Base-by-base conservation (phyloP, 371 early-diverging fungal genomes). In the Batrachochytrium dendrobatidis region DNA sequence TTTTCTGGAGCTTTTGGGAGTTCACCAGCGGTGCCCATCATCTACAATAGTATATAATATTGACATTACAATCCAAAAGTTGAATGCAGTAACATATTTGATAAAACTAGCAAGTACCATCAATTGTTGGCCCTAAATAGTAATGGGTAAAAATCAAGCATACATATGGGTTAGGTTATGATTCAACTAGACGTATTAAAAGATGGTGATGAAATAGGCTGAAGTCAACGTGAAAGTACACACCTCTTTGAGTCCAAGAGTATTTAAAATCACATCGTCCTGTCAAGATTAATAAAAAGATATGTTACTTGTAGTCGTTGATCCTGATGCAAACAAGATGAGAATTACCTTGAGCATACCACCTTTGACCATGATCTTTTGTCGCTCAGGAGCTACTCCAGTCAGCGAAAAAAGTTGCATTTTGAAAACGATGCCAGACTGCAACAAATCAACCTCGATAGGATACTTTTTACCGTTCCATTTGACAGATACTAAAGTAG, bases 21-120 rank as follows among this genome's bases (percentile, higher is more conserved):
- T 66, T 91, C 95, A 43, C 91, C 92, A 0, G 85, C 90, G 8
- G 95, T 92, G 28, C 96, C 98, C 91, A 95, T 92, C 93, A 97
- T 91, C 84, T 79, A 61, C 20, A 67, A 31, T 20, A n/a, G 24
- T n/a, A n/a, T n/a, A n/a, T n/a, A n/a, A n/a, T n/a, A n/a, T n/a
- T n/a, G n/a, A 22, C 2, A 17, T 20, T 26, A 45, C 22, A 25
- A 2, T 8, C 20, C 30, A 43, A 24, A 25, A 20, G 49, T n/a
- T 52, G 25, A 3, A 34, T 35, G 46, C 24, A 56, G n/a, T 39
- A n/a, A 39, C 39, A 15, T n/a, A n/a, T 39, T 12, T n/a, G n/a
- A 39, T 12, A 39, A n/a, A 39, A 12, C 15, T n/a, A 15, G 39
- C 39, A 4, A 24, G 22, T 67, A 76, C 75, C 65, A 71, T 73